Conservation (phyloP, 805 yeast species). For the Pachysolen tannophilus region DNA sequence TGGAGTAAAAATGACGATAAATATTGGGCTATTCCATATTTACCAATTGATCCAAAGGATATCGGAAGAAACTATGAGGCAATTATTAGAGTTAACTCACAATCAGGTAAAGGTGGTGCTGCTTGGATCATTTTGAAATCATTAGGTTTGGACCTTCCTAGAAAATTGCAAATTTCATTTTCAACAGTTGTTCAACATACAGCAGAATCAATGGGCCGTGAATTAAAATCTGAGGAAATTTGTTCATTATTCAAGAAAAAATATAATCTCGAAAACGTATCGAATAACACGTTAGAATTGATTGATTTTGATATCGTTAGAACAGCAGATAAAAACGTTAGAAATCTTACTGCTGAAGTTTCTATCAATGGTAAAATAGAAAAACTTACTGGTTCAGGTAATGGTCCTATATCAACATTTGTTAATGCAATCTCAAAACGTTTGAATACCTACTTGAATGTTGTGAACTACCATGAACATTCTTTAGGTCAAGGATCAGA, state of each 20-base stretch:
- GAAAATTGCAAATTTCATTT: constrained; percentile 61
- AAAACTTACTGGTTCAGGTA: constrained; percentile 51
- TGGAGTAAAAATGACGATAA: constrained; percentile 36
- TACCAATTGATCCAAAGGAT: constrained; percentile 76
- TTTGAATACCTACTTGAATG: constrained; percentile 48
- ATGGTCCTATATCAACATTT: constrained; percentile 74
- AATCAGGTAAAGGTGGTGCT: constrained; percentile 86
- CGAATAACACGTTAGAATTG: constrained; percentile 25
- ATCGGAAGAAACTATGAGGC: constrained; percentile 78
- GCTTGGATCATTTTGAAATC: constrained; percentile 73
- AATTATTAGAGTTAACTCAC: constrained; percentile 76
- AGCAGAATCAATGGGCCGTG: constrained; percentile 64
- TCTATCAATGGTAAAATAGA: constrained; percentile 24
- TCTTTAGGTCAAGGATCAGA: constrained; percentile 65
- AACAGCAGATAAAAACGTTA: constrained; percentile 27
- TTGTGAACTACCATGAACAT: constrained; percentile 63
- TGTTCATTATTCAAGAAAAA: constrained; percentile 43
- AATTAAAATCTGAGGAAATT: constrained; percentile 61
- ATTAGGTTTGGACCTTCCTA: constrained; percentile 66
- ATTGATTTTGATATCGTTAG: constrained; percentile 32
- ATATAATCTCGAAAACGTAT: constrained; percentile 40
- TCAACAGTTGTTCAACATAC: constrained; percentile 53
- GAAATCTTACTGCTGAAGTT: constrained; percentile 34
- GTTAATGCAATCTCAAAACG: constrained; percentile 52
- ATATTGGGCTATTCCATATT: constrained; percentile 71